Percentiles rank a stretch among this genome's conserved stretches.
These are phyloP conservation scores for Yamadazyma philogaea DNA, from an alignment of 805 yeast genomes.

Conservation along the genomic window DNA sequence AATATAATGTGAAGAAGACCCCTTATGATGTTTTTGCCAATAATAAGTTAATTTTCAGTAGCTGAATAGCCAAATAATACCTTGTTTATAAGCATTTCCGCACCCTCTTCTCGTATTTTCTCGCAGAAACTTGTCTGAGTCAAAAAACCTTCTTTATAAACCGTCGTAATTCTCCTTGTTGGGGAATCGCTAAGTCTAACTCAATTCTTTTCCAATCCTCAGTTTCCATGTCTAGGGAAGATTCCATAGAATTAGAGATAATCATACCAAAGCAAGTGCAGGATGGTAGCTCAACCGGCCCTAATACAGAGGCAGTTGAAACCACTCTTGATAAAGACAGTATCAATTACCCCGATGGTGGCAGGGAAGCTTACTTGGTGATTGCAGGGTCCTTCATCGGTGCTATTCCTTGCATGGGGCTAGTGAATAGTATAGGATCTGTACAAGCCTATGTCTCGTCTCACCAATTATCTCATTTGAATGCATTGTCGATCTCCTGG, in stretches of 20 bases:
- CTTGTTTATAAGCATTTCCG: conserved; percentile 2
- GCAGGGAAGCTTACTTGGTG: conserved; percentile 51
- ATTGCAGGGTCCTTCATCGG: conserved; percentile 60
- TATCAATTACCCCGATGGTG: conserved; percentile 53
- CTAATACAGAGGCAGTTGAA: neutral
- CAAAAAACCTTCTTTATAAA: too few relatives aligned
- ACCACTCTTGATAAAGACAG: conserved; percentile 13
- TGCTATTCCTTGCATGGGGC: conserved; percentile 51
- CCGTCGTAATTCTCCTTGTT: too few relatives aligned
- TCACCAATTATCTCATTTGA: conserved; percentile 48
- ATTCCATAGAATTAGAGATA: conserved; percentile 6
- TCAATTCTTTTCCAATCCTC: too few relatives aligned
- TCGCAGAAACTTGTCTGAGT: too few relatives aligned
- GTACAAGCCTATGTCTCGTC: conserved; percentile 56
- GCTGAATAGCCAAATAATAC: conserved; percentile 3
- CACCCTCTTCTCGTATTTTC: too few relatives aligned
- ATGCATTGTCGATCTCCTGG: conserved; percentile 57
- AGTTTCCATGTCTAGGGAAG: neutral
- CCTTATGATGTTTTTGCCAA: conserved; percentile 17
- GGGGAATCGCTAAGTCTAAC: too few relatives aligned
- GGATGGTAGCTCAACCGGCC: neutral
- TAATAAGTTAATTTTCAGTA: conserved; percentile 13
- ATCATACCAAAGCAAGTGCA: conserved; percentile 1
- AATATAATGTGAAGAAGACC: conserved; percentile 15
- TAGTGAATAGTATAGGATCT: conserved; percentile 58